These are phyloP conservation scores for Elasticomyces elasticus DNA, from an alignment of 495 filamentous ascomycete genomes.

Conservation along the genomic window DNA sequence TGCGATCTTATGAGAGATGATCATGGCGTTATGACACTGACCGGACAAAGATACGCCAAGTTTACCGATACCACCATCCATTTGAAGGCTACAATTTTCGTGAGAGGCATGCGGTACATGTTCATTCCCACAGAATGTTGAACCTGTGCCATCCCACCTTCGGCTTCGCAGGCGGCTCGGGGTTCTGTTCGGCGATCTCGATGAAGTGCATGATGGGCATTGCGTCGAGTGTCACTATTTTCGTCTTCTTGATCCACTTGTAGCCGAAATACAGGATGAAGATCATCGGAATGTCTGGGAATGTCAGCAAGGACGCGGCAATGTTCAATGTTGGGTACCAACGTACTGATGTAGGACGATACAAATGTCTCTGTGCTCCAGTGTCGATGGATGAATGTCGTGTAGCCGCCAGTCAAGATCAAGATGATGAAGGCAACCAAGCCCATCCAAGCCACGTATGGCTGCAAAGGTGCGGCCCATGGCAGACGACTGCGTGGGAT, in stretches of 20 bases:
- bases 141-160: neutral
- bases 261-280: slow-evolving; percentile 45
- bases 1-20: no score
- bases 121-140: slow-evolving; percentile 3
- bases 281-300: slow-evolving; percentile 52
- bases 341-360: slow-evolving; percentile 51
- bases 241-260: slow-evolving; percentile 42
- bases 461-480: slow-evolving; percentile 50
- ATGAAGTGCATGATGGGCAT: slow-evolving; percentile 41
- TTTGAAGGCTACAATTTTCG: no score
- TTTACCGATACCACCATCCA: no score
- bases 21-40: no score
- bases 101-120: no score
- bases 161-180: slow-evolving; percentile 2
- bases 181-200: slow-evolving; percentile 5
- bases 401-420: slow-evolving; percentile 46
- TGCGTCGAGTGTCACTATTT: slow-evolving; percentile 39
- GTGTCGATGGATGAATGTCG: slow-evolving; percentile 34
- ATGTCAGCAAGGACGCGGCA: no score
- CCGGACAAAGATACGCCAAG: no score
- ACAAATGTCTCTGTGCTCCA: slow-evolving; percentile 39
- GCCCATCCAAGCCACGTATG: slow-evolving; percentile 51
- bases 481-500: slow-evolving; percentile 46
- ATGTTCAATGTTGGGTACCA: no score
- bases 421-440: slow-evolving; percentile 47